Evolutionary conservation across 805 yeast species (phyloP), one percentile per base, ranked within the genome.

Genomic region (Tetrapisispora namnaoensis): DNA sequence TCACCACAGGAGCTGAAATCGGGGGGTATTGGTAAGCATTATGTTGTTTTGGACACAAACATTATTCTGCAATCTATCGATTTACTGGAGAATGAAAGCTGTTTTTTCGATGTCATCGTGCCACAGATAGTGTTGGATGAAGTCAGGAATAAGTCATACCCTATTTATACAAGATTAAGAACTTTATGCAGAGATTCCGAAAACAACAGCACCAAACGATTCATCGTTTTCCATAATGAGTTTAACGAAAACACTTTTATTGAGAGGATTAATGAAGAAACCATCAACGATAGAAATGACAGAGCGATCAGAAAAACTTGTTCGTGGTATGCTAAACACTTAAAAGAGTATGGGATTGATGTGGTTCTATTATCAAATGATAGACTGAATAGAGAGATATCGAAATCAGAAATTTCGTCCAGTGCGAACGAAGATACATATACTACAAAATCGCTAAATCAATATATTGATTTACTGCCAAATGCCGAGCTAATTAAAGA

Each of bases 121-220:
- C 96, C 98, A 1, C 99, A 93, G 64, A 85, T 95, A 7, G 97
- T 88, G 2, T 71, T 93, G 35, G 97, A 95, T 56, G 98, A 93
- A 66, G 96, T 91, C 10, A 79, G 87, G 54, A 88, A 88, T 62
- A 75, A 83, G 60, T 86, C 95, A 45, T 79, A 82, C 60, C 96
- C 99, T 4, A 82, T 91, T 18, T 93, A 90, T 64, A 80, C 86
- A 58, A 76, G 99, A 62, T 67, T 91, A 44, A 76, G 97, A 59
- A 77, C 85, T 2, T 70, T 93, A 18, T 80, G 86, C 30, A 83
- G 86, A 56, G 74, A 71, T 38, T 59, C 63, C 46, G 67, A 62
- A 45, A 65, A 65, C 24, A 87, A 82, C 47, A 10, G 42, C n/a
- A 85, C 78, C 37, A 93, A 93, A 66, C 73, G 97, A 51, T 87